phyloP scores from a whole-genome alignment of 495 filamentous ascomycete species.

The Trichodelitschia bisporula region DNA sequence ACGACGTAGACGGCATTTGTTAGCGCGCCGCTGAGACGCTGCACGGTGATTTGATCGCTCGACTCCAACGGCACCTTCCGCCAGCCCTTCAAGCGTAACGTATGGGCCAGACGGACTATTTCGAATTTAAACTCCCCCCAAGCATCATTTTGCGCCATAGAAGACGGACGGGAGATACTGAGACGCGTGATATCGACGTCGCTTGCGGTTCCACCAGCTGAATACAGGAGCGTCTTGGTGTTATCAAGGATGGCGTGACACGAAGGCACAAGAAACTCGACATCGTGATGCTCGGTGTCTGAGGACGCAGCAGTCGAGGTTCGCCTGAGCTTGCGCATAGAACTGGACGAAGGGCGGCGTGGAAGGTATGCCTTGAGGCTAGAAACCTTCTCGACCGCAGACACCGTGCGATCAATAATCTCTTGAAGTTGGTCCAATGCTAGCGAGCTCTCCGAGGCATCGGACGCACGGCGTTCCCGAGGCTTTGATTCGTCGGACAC shows the following conservation, averaged over 20 bases:
- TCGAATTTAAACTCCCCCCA: constrained; percentile 74
- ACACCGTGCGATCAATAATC: constrained; percentile 13
- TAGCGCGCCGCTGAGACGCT: constrained; percentile 73
- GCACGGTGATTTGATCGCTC: constrained; percentile 46
- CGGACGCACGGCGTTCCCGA: not conserved
- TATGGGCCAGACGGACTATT: constrained; percentile 73
- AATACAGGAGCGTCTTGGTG: constrained; percentile 59
- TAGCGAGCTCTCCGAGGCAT: constrained; percentile 8
- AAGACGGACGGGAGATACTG: constrained; percentile 15
- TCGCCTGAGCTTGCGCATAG: constrained; percentile 11
- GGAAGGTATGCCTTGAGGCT: constrained; percentile 9
- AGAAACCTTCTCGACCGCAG: constrained; percentile 14
- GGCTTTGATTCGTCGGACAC: not conserved
- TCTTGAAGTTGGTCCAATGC: constrained; percentile 14
- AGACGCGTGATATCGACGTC: constrained; percentile 20
- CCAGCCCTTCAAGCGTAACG: constrained; percentile 74
- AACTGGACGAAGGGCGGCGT: constrained; percentile 7
- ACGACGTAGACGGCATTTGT: constrained; percentile 96
- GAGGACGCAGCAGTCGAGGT: constrained; percentile 27
- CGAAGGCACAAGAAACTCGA: constrained; percentile 46
- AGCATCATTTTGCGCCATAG: constrained; percentile 38
- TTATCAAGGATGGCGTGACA: constrained; percentile 72
- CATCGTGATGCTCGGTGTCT: constrained; percentile 50
- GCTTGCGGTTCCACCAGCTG: constrained; percentile 24
- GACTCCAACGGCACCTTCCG: constrained; percentile 52